Conservation (phyloP, 805 yeast genomes). For the Candida cerambycidarum region DNA sequence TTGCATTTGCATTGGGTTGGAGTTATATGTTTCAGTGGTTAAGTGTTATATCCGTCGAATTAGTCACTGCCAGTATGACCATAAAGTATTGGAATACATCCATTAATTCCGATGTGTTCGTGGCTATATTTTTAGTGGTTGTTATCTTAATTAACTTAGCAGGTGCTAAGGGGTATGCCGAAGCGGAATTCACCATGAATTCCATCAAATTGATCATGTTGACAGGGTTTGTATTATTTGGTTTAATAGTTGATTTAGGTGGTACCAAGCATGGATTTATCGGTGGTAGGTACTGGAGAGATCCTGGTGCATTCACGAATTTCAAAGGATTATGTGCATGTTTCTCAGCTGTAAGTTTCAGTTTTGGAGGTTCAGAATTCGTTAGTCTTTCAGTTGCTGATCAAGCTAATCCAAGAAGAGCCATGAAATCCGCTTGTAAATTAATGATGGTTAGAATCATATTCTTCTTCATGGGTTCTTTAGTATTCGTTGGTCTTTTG, state of each 20-base stretch:
- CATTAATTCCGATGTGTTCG: conserved; percentile 58
- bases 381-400: conserved; percentile 40
- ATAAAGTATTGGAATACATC: conserved; percentile 52
- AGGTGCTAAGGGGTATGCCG: conserved; percentile 50
- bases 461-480: conserved; percentile 40
- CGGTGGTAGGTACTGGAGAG: conserved; percentile 44
- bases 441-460: conserved; percentile 40
- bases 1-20: conserved; percentile 63
- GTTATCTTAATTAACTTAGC: conserved; percentile 45
- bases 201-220: conserved; percentile 36
- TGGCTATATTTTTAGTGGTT: conserved; percentile 49
- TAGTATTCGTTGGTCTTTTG: conserved; percentile 38
- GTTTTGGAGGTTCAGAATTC: conserved; percentile 43
- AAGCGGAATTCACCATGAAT: conserved; percentile 43
- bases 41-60: conserved; percentile 59
- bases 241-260: conserved; percentile 40
- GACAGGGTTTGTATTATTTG: conserved; percentile 41
- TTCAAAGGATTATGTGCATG: conserved; percentile 42
- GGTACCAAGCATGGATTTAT: conserved; percentile 35
- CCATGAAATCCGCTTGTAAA: conserved; percentile 42
- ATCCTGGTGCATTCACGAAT: conserved; percentile 37
- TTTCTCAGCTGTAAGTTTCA: conserved; percentile 41
- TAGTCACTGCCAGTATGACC: conserved; percentile 65
- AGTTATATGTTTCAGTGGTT: conserved; percentile 65
- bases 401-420: conserved; percentile 37